Evolutionary conservation across 2,329 filamentous ascomycete genomes (phyloP).

Genomic region (Xylaria sp.): DNA sequence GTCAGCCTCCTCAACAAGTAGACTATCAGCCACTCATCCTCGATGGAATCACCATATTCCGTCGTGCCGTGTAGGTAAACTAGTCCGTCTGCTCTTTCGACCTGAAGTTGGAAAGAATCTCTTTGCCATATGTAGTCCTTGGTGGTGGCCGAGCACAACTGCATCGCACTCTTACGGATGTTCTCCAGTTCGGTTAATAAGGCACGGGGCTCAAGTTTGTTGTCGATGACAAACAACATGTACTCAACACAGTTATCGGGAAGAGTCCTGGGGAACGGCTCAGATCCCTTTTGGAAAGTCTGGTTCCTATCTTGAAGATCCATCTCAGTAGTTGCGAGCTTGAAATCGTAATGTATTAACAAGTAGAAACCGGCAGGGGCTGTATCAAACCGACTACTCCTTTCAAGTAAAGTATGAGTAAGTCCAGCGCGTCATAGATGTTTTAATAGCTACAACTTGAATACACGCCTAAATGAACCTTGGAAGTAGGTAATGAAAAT

Average conservation of each 20-base stretch:
- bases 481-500: too few species aligned
- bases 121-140: constrained; percentile 95
- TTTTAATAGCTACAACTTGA: too few species aligned
- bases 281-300: constrained; percentile 39
- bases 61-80: constrained; percentile 76
- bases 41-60: constrained; percentile 91
- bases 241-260: constrained; percentile 90
- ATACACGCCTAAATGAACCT: too few species aligned
- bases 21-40: constrained; percentile 97
- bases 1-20: constrained; percentile 85
- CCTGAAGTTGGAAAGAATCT: constrained; percentile 75
- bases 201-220: constrained; percentile 59
- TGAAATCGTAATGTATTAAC: neutral
- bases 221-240: constrained; percentile 73
- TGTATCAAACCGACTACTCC: too few species aligned
- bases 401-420: too few species aligned
- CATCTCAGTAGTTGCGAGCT: constrained; percentile 24
- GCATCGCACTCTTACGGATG: constrained; percentile 71
- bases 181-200: constrained; percentile 70
- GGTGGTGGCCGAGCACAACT: constrained; percentile 68
- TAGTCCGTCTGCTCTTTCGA: constrained; percentile 61
- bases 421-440: too few species aligned
- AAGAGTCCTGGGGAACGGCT: constrained; percentile 51
- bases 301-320: constrained; percentile 35
- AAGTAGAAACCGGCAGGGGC: neutral